phyloP scores from a whole-genome alignment of 179 eudicot genomes.

The Camellia oleifera region DNA sequence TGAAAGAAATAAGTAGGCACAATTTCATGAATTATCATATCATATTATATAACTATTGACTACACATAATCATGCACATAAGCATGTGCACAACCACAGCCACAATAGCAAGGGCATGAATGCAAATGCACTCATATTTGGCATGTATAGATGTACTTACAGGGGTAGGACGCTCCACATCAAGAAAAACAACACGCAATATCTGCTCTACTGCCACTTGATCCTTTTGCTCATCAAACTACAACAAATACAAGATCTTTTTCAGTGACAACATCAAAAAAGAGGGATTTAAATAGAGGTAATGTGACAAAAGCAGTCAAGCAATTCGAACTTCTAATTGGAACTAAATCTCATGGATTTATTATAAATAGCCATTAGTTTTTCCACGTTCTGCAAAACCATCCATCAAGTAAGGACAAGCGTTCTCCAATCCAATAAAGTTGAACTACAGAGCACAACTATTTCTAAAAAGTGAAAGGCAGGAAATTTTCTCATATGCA shows the following conservation, averaged over 20 bases:
- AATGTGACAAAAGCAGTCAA: background rate
- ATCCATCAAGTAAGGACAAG: background rate
- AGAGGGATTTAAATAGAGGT: background rate
- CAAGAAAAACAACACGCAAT: constrained; percentile 46
- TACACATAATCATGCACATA: background rate
- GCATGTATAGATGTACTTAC: constrained; percentile 32
- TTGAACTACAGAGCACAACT: background rate
- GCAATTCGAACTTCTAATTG: background rate
- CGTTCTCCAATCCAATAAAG: background rate
- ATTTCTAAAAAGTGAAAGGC: background rate
- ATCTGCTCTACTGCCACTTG: constrained; percentile 44
- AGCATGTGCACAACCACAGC: background rate
- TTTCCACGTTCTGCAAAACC: background rate
- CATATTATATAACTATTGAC: background rate
- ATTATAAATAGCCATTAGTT: background rate
- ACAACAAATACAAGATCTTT: background rate
- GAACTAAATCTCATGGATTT: background rate
- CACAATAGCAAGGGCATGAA: background rate
- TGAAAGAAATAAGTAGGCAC: background rate
- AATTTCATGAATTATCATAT: background rate
- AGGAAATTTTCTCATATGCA: background rate
- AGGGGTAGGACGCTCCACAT: constrained; percentile 45
- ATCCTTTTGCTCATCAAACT: constrained; percentile 56
- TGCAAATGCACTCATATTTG: background rate
- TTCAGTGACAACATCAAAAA: background rate